phyloP scores from a whole-genome alignment of 768 basidiomycete species.

The Mrakia frigida region DNA sequence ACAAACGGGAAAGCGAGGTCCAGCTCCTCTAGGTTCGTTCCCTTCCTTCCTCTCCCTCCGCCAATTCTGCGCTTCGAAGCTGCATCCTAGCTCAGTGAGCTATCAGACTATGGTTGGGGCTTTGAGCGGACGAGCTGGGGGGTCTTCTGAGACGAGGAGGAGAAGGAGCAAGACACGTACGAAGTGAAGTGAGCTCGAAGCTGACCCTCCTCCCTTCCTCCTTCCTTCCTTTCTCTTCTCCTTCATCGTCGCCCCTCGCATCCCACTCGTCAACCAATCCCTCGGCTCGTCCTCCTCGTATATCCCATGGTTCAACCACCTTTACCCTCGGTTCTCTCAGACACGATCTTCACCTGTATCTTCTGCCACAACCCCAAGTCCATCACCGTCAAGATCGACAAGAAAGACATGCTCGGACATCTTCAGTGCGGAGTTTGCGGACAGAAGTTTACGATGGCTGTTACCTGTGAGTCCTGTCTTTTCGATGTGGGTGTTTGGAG shows the following conservation, averaged over 20 bases:
- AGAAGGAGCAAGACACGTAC: background rate
- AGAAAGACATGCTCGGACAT: conserved; percentile 16
- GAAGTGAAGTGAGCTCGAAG: background rate
- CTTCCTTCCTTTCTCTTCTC: background rate
- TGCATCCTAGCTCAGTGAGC: background rate
- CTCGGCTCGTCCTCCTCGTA: no score
- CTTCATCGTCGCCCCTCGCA: no score
- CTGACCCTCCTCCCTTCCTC: background rate
- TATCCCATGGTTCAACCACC: no score
- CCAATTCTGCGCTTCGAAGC: background rate
- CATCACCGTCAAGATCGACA: conserved; percentile 26
- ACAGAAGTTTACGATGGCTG: background rate
- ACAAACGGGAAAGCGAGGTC: conserved; percentile 23
- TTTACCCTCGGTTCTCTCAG: background rate
- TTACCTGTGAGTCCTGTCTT: background rate
- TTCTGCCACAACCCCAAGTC: conserved; percentile 25
- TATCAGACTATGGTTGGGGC: no score
- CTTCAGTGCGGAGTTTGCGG: conserved; percentile 18
- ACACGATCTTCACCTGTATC: conserved; percentile 19
- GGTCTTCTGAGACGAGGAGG: no score
- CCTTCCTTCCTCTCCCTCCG: background rate
- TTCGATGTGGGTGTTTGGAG: no score
- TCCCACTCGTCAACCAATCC: no score
- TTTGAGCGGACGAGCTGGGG: no score
- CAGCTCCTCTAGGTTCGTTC: conserved; percentile 20